Evolutionary conservation across 1,139 yeast genomes (phyloP).

Genomic region (Protomyces arabidopsidicola): DNA sequence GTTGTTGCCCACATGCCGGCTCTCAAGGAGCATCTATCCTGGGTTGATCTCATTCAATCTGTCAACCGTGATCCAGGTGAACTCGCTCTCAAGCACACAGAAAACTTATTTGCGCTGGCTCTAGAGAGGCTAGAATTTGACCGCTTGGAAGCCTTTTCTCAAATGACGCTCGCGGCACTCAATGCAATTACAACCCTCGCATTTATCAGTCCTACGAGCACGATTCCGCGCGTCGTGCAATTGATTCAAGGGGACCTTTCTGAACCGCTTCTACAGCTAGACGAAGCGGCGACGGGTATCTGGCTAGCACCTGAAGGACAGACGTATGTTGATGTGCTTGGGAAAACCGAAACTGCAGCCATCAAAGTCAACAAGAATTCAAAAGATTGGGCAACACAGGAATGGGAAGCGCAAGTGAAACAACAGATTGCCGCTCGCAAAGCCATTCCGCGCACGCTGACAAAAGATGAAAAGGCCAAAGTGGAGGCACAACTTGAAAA

Average conservation of each 20-base stretch:
- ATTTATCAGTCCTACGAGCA: conserved; percentile 61
- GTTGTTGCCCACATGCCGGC: conserved; percentile 51
- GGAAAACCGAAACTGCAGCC: conserved; percentile 42
- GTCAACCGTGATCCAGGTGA: conserved; percentile 61
- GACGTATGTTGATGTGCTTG: conserved; percentile 61
- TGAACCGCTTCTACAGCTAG: not conserved
- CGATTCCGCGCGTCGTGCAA: conserved; percentile 52
- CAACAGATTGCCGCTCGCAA: conserved; percentile 62
- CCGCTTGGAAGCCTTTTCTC: not conserved
- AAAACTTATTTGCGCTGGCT: conserved; percentile 39
- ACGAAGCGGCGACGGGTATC: conserved; percentile 41
- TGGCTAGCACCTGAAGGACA: conserved; percentile 68
- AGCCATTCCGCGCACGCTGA: conserved; percentile 48
- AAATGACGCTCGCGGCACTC: conserved; percentile 48
- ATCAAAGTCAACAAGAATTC: conserved; percentile 44
- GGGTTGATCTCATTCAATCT: conserved; percentile 74
- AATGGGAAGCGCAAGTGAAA: conserved; percentile 85
- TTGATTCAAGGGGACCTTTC: conserved; percentile 39
- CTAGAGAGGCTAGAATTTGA: conserved; percentile 29
- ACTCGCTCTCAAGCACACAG: conserved; percentile 48
- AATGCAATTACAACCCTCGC: conserved; percentile 60
- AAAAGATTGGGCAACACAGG: conserved; percentile 75
- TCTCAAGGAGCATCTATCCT: conserved; percentile 40
- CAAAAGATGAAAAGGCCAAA: conserved; percentile 68
- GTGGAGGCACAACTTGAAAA: conserved; percentile 58